These are phyloP conservation scores for Penicillium bialowiezense DNA, from an alignment of 495 filamentous ascomycete genomes.

Conservation along the genomic window DNA sequence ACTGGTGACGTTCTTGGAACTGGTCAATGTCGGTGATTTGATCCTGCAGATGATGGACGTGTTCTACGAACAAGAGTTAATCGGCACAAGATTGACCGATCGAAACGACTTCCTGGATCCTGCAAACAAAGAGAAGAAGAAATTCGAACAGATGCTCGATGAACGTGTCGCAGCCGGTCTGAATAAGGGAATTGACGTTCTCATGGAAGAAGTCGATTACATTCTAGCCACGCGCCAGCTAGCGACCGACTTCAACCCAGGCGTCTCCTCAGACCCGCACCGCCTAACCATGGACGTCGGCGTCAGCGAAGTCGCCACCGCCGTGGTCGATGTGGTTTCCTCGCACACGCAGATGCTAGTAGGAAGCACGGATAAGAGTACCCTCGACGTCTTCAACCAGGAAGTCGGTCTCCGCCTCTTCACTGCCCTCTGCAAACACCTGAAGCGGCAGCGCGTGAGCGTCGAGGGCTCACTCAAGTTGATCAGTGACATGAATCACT, in stretches of 20 bases:
- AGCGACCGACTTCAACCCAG: constrained; percentile 88
- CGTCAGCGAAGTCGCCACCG: constrained; percentile 70
- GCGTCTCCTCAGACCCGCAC: constrained; percentile 42
- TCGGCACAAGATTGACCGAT: constrained; percentile 77
- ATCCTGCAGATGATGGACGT: constrained; percentile 99
- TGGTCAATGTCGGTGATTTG: constrained; percentile 96
- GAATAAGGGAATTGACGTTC: constrained; percentile 95
- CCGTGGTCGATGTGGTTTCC: constrained; percentile 79
- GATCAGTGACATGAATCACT: constrained; percentile 94
- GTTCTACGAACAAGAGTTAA: constrained; percentile 94
- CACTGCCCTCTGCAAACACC: constrained; percentile 87
- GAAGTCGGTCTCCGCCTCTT: constrained; percentile 94
- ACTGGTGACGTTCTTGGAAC: constrained; percentile 91
- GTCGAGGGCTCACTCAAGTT: constrained; percentile 87
- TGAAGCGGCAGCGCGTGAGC: constrained; percentile 91
- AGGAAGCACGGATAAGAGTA: constrained; percentile 93
- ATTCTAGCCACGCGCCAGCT: constrained; percentile 85
- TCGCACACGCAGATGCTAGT: constrained; percentile 88
- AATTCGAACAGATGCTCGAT: constrained; percentile 98
- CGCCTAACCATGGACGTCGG: constrained; percentile 69
- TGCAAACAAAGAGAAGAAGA: constrained; percentile 90
- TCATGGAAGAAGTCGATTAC: constrained; percentile 98
- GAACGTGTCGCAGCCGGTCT: constrained; percentile 93
- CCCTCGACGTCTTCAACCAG: constrained; percentile 97
- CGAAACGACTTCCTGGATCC: constrained; percentile 93